These are phyloP conservation scores for Phytophthora pseudosyringae DNA, from an alignment of 352 stramenopile genomes.

Conservation along the genomic window DNA sequence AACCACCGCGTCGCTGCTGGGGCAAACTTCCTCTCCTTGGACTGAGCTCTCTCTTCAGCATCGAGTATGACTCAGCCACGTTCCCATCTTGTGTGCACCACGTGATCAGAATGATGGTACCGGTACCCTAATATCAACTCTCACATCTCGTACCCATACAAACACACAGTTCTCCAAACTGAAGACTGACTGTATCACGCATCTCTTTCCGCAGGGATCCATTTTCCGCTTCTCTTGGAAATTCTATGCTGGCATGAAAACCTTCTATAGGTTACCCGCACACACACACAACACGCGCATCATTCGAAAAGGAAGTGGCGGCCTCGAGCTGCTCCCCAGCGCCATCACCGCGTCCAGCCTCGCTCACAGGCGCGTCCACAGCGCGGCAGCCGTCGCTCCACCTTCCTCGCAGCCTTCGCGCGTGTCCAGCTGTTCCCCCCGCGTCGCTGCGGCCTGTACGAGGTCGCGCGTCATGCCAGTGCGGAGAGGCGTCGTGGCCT, in stretches of 20 bases:
- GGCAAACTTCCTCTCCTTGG: too few species aligned
- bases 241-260: background rate
- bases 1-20: too few species aligned
- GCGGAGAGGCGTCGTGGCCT: slow-evolving; percentile 38
- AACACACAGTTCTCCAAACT: background rate
- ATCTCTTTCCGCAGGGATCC: slow-evolving; percentile 8
- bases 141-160: background rate
- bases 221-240: background rate
- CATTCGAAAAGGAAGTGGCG: slow-evolving; percentile 24
- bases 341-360: slow-evolving; percentile 7
- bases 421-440: slow-evolving; percentile 1
- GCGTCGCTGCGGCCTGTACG: slow-evolving; percentile 9
- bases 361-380: background rate
- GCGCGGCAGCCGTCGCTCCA: background rate
- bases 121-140: slow-evolving; percentile 4
- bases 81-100: background rate
- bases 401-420: background rate
- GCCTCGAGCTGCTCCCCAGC: slow-evolving; percentile 10
- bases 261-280: background rate
- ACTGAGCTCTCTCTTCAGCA: too few species aligned
- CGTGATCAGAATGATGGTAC: slow-evolving; percentile 17
- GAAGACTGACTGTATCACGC: slow-evolving; percentile 9
- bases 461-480: slow-evolving; percentile 29
- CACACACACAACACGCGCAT: slow-evolving; percentile 1
- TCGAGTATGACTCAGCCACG: too few species aligned